These are phyloP conservation scores for Vigna trinervia DNA, from an alignment of 306 rosid genomes.

Conservation along the genomic window DNA sequence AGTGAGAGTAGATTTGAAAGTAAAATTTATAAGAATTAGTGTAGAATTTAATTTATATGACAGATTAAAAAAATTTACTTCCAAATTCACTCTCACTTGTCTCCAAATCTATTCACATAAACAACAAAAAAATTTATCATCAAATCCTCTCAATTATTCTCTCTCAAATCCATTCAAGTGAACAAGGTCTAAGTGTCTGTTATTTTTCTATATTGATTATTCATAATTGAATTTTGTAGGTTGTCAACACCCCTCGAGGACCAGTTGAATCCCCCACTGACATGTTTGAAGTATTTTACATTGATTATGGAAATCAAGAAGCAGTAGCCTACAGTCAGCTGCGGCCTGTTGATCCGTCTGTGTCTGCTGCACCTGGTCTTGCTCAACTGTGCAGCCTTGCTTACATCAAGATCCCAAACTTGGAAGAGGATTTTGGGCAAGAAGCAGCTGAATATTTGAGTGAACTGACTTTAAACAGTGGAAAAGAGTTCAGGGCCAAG, in stretches of 20 bases:
- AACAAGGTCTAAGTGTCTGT: not conserved
- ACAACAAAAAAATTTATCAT: no score
- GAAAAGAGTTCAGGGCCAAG: conserved; percentile 85
- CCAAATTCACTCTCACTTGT: no score
- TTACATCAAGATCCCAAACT: conserved; percentile 74
- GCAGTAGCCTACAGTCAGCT: conserved; percentile 69
- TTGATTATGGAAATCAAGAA: conserved; percentile 97
- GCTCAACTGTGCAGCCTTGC: conserved; percentile 96
- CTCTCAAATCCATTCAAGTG: no score
- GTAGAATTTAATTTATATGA: no score
- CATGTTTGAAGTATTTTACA: conserved; percentile 86
- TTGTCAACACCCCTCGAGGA: conserved; percentile 90
- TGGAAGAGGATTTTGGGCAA: conserved; percentile 93
- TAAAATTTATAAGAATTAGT: no score
- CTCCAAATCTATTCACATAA: no score
- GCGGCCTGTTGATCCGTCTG: conserved; percentile 83
- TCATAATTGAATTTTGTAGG: conserved; percentile 54
- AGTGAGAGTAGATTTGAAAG: no score
- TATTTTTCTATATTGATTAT: conserved; percentile 36
- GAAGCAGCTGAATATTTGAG: conserved; percentile 91
- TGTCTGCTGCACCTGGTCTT: conserved; percentile 85
- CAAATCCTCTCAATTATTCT: no score
- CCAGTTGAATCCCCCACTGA: conserved; percentile 80
- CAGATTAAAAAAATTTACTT: no score
- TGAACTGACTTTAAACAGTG: conserved; percentile 63